These are phyloP conservation scores for Kappamyces sp. DNA, from an alignment of 192 early-diverging fungal species.

Conservation along the genomic window DNA sequence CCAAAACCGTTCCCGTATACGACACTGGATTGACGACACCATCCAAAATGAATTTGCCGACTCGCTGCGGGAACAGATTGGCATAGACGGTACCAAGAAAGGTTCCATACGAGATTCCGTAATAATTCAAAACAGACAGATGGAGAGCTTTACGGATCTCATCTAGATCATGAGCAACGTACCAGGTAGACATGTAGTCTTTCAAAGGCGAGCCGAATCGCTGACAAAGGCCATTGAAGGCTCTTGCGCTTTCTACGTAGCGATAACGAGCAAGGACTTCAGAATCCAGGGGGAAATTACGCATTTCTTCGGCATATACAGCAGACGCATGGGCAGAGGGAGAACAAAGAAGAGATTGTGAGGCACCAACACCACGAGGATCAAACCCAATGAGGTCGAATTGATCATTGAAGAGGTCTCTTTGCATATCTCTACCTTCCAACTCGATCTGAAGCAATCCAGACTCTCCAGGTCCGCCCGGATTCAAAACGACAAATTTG, in stretches of 20 bases:
- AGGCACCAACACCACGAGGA: slow-evolving; percentile 16
- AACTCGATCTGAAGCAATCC: slow-evolving; percentile 20
- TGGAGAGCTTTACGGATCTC: slow-evolving; percentile 21
- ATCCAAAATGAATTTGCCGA: slow-evolving; percentile 29
- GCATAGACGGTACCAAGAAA: slow-evolving; percentile 30
- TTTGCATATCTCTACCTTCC: slow-evolving; percentile 7
- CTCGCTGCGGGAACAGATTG: slow-evolving; percentile 35
- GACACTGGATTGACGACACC: slow-evolving; percentile 27
- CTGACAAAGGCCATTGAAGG: neutral
- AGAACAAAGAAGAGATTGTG: slow-evolving; percentile 15
- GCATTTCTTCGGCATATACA: neutral
- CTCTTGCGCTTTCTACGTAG: neutral
- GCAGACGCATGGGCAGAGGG: neutral
- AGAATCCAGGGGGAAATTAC: neutral
- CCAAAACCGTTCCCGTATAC: slow-evolving; percentile 1
- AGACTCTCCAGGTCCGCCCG: slow-evolving; percentile 35
- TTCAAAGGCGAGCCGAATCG: slow-evolving; percentile 2
- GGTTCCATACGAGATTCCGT: slow-evolving; percentile 28
- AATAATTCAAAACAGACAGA: slow-evolving; percentile 21
- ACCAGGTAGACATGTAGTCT: slow-evolving; percentile 21
- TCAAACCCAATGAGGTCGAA: slow-evolving; percentile 14
- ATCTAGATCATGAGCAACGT: slow-evolving; percentile 30
- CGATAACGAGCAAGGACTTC: neutral
- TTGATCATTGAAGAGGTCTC: neutral
- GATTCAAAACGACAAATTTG: too few relatives aligned